A percentile compares a stretch with the other conserved stretches of the same genome.
These are phyloP conservation scores for Euphrasia confusa DNA, from an alignment of 257 asterid species.

Conservation along the genomic window DNA sequence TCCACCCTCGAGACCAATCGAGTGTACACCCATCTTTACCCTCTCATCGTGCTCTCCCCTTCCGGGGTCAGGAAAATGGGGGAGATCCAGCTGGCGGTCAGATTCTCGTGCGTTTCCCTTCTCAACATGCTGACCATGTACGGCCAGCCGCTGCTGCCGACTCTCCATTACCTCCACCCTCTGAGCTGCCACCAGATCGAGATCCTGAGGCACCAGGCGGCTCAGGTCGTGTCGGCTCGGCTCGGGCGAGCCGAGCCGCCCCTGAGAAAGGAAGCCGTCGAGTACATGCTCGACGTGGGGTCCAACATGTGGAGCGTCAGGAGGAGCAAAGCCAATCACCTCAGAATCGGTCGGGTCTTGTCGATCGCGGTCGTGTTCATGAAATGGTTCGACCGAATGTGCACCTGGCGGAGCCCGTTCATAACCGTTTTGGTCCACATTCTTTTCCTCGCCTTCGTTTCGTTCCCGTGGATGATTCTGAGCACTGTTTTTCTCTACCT, in stretches of 20 bases:
- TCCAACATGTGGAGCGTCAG: constrained; percentile 85
- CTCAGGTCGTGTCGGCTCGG: constrained; percentile 63
- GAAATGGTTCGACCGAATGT: constrained; percentile 44
- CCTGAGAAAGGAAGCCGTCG: constrained; percentile 67
- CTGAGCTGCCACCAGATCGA: constrained; percentile 58
- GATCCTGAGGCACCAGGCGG: constrained; percentile 65
- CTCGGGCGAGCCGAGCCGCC: constrained; percentile 80
- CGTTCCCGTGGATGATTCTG: constrained; percentile 55
- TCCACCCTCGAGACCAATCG: constrained; percentile 70
- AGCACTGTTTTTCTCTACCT: constrained; percentile 45
- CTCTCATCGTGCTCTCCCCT: constrained; percentile 60
- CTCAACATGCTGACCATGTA: constrained; percentile 51
- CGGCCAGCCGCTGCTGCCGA: constrained; percentile 56
- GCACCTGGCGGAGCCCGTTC: constrained; percentile 59
- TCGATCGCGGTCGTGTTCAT: constrained; percentile 32
- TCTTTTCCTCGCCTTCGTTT: constrained; percentile 42
- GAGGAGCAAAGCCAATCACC: constrained; percentile 71
- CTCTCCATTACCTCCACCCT: constrained; percentile 64
- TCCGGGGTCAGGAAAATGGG: constrained; percentile 80
- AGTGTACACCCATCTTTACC: constrained; percentile 74
- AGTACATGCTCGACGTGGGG: constrained; percentile 87
- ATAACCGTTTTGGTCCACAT: constrained; percentile 48
- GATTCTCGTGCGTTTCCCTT: constrained; percentile 65
- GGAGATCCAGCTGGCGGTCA: constrained; percentile 74
- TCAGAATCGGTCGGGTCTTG: constrained; percentile 43